These are phyloP conservation scores for Limonium bicolor DNA, from an alignment of 148 eudicot species.

Conservation along the genomic window DNA sequence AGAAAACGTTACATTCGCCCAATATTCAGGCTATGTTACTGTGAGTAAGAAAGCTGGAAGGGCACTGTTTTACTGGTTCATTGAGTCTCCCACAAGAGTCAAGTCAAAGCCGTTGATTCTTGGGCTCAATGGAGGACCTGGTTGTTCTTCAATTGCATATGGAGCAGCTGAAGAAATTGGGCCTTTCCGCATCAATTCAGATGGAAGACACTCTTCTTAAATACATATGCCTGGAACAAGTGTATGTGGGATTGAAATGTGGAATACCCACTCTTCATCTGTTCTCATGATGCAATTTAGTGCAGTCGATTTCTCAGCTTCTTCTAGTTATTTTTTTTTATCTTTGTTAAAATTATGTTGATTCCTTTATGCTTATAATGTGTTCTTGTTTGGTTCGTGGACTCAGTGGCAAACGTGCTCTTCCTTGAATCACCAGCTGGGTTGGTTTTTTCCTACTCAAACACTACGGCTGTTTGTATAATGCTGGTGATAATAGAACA, in stretches of 20 bases:
- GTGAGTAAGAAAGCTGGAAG: slow-evolving; percentile 56
- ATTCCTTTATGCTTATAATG: slow-evolving; percentile 6
- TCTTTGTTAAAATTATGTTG: neutral
- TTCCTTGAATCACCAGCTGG: slow-evolving; percentile 96
- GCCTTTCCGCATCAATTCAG: slow-evolving; percentile 54
- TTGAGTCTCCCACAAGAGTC: slow-evolving; percentile 41
- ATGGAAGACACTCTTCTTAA: slow-evolving; percentile 49
- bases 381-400: slow-evolving; percentile 1
- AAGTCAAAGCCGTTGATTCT: slow-evolving; percentile 58
- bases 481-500: slow-evolving; percentile 58
- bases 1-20: slow-evolving; percentile 40
- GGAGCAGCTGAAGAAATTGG: slow-evolving; percentile 96
- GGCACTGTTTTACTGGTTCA: slow-evolving; percentile 85
- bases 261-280: too few relatives aligned
- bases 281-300: too few relatives aligned
- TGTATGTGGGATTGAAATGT: too few relatives aligned
- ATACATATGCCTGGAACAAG: slow-evolving; percentile 82
- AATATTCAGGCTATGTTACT: slow-evolving; percentile 79
- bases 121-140: slow-evolving; percentile 97
- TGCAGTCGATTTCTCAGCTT: too few relatives aligned
- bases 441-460: slow-evolving; percentile 83
- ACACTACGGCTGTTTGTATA: slow-evolving; percentile 61
- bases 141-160: slow-evolving; percentile 90
- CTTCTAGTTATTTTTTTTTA: neutral
- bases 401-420: slow-evolving; percentile 79